Base-by-base conservation (phyloP, 2,329 filamentous ascomycete species). In the Cordyceps sp. region DNA sequence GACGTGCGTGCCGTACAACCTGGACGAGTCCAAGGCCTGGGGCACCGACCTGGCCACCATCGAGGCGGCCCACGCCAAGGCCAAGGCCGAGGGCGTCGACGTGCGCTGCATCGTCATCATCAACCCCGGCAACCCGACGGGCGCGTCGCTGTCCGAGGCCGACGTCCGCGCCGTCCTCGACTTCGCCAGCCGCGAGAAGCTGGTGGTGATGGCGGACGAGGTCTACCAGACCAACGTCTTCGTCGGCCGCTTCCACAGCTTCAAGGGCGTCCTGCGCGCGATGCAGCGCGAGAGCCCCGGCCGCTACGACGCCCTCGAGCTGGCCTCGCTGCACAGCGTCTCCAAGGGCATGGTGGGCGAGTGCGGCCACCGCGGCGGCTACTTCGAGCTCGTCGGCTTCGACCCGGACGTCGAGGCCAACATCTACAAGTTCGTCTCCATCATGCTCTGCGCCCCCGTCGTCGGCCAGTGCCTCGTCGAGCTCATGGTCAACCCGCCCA, bases 161-260 rank as follows among this genome's bases (percentile, higher is more conserved):
- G 84, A 94, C 48, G 76, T 98, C 54, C 74, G 78, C 47, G 67
- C 69, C 32, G 82, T 96, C n/a, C 69, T 96, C 43, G 73, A 90
- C 41, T 79, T 94, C 40, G 88, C 90, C 25, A 77, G 75, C 19
- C 67, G 86, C 54, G 74, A 94, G 64, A 73, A 78, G 45, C 69
- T 98, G 18, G 85, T 96, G 34, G 66, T 96, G 42, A 72, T 98
- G 47, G 90, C 90, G 32, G 90, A 98, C 50, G 90, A 98, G 58
- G 90, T 98, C 24, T 98, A 98, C 71, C 90, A 98, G 62, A 96
- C 90, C 50, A 98, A 98, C 57, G 81, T 98, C 45, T 98, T 98
- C 60, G 64, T 80, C 39, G 90, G 90, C 55, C 69, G 88, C 53
- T 98, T 98, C 65, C 74, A 82, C 60, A 92, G 82, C 48, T 96